Evolutionary conservation across 257 asterid species (phyloP).

Genomic region (Ajuga chamaepitys): DNA sequence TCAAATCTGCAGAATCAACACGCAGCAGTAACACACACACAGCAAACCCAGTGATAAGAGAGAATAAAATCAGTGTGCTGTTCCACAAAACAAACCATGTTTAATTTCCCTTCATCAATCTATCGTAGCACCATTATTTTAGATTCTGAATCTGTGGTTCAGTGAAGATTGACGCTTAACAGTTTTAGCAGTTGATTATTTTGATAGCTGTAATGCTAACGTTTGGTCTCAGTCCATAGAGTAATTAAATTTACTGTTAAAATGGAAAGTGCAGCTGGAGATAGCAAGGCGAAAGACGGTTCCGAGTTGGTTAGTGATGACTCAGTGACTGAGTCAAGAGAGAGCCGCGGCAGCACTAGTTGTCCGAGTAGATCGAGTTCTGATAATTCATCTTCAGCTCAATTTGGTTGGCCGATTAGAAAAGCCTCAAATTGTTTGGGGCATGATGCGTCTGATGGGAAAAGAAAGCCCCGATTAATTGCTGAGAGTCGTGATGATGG

Average conservation of each 20-base stretch:
- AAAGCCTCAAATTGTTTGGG: conserved; percentile 24
- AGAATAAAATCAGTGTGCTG: conserved; percentile 20
- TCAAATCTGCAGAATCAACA: conserved; percentile 27
- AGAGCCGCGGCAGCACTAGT: conserved; percentile 36
- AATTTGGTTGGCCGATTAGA: conserved; percentile 66
- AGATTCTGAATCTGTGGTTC: neutral
- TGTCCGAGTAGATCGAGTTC: conserved; percentile 42
- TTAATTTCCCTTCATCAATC: conserved; percentile 13
- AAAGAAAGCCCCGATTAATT: conserved; percentile 19
- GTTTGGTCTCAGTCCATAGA: neutral
- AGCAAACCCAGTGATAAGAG: neutral
- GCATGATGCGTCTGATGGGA: conserved; percentile 26
- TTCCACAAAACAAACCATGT: conserved; percentile 5
- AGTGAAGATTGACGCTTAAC: conserved; percentile 14
- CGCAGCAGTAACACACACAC: neutral
- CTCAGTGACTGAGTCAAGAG: conserved; percentile 29
- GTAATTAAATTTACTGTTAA: conserved; percentile 7
- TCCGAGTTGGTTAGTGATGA: conserved; percentile 37
- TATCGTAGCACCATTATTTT: neutral
- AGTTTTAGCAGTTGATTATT: conserved; percentile 18
- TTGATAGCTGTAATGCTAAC: neutral
- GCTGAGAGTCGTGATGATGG: conserved; percentile 15
- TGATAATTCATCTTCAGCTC: conserved; percentile 33
- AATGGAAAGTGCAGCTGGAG: conserved; percentile 43
- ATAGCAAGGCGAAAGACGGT: conserved; percentile 24